A percentile compares a stretch with the other conserved stretches of the same genome.
Evolutionary conservation across 1,284 basidiomycete genomes (phyloP).

Genomic region (Apiotrichum sp.): DNA sequence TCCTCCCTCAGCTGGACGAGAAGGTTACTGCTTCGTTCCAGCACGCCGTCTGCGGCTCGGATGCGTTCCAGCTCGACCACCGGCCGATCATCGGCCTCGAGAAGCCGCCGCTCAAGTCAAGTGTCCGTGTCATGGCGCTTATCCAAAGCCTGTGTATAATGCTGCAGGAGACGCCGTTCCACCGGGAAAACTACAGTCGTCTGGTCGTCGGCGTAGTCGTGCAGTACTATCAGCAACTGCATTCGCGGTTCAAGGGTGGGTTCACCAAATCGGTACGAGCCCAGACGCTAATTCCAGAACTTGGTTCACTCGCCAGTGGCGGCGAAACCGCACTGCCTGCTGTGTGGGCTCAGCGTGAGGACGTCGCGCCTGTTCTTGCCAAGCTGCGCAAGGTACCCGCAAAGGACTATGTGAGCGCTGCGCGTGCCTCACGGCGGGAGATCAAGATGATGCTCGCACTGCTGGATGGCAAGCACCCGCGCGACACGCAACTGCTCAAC

Average conservation of each 20-base stretch:
- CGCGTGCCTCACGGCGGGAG: not conserved
- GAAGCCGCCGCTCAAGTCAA: conserved; percentile 60
- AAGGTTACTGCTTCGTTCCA: conserved; percentile 86
- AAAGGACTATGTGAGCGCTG: conserved; percentile 5
- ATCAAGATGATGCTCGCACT: conserved; percentile 7
- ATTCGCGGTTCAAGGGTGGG: conserved; percentile 64
- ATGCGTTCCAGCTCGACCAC: conserved; percentile 62
- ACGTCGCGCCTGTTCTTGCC: conserved; percentile 64
- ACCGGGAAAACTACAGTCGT: conserved; percentile 87
- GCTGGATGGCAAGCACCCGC: conserved; percentile 51
- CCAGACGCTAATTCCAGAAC: conserved; percentile 11
- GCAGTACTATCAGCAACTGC: conserved; percentile 92
- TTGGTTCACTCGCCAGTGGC: conserved; percentile 17
- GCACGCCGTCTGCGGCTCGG: conserved; percentile 70
- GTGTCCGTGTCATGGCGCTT: conserved; percentile 77
- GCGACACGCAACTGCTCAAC: conserved; percentile 64
- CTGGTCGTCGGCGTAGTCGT: conserved; percentile 92
- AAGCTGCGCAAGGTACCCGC: conserved; percentile 40
- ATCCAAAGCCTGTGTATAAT: conserved; percentile 90
- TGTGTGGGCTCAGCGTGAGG: conserved; percentile 77
- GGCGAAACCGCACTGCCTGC: conserved; percentile 55
- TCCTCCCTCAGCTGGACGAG: conserved; percentile 91
- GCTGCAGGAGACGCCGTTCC: conserved; percentile 91
- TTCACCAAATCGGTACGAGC: not conserved
- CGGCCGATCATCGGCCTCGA: conserved; percentile 16